Conservation (phyloP, 2,329 filamentous ascomycete species). For the Amylocarpus encephaloides region DNA sequence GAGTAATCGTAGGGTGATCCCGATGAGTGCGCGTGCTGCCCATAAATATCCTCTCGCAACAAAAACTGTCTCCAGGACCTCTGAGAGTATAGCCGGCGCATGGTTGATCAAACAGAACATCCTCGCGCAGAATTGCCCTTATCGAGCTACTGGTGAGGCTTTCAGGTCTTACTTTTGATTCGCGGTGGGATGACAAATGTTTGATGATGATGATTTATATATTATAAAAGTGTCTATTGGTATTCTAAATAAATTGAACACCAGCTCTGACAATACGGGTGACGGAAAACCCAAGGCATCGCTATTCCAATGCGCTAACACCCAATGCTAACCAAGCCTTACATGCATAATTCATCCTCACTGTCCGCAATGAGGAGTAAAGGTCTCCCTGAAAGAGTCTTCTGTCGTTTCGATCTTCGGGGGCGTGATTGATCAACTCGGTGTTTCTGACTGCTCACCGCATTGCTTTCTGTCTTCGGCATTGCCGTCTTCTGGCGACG, state of each 20-base stretch:
- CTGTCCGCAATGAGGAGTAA: constrained; percentile 18
- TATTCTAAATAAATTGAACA: not conserved
- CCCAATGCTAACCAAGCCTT: constrained; percentile 1
- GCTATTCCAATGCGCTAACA: too few species aligned
- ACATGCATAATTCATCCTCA: constrained; percentile 30
- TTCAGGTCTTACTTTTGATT: too few species aligned
- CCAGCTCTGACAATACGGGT: not conserved
- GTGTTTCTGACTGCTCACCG: too few species aligned
- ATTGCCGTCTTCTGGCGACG: constrained; percentile 5
- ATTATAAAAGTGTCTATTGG: too few species aligned
- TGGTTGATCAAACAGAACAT: not conserved
- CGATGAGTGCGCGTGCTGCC: not conserved
- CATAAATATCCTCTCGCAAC: not conserved
- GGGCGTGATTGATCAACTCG: not conserved
- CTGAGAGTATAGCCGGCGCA: not conserved
- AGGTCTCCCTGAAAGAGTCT: not conserved
- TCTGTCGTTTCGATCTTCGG: constrained; percentile 1
- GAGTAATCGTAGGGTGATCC: too few species aligned
- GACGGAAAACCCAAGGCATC: too few species aligned
- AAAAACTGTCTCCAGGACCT: not conserved
- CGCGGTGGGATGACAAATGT: too few species aligned
- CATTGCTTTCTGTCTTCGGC: not conserved
- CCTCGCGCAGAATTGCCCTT: not conserved
- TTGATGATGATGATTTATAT: too few species aligned
- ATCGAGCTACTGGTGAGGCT: not conserved